Percentiles rank a stretch among this genome's conserved stretches.
Evolutionary conservation across 805 yeast species (phyloP).

Genomic region (Ogataea methanolica): DNA sequence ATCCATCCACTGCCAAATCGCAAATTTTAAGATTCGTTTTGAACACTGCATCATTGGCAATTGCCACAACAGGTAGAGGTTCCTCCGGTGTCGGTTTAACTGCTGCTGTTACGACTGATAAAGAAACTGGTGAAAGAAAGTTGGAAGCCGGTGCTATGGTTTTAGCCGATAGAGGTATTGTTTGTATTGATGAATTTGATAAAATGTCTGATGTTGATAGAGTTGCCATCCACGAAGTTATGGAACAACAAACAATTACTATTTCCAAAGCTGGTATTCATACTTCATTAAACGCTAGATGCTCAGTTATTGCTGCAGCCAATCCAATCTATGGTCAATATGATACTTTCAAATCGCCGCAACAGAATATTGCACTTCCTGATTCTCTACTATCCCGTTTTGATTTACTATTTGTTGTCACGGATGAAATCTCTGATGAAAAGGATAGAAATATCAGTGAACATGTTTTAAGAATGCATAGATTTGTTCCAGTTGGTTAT

Average conservation of each 20-base stretch:
- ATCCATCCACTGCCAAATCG: constrained; percentile 97
- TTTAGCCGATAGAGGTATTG: constrained; percentile 93
- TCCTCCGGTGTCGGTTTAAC: constrained; percentile 99
- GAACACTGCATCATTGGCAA: constrained; percentile 91
- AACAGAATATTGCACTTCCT: constrained; percentile 92
- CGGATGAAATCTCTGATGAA: constrained; percentile 85
- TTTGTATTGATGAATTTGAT: constrained; percentile 98
- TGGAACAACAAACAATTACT: constrained; percentile 99
- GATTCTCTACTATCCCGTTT: constrained; percentile 96
- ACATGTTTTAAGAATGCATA: constrained; percentile 91
- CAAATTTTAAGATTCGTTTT: constrained; percentile 91
- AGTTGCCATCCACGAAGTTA: constrained; percentile 98
- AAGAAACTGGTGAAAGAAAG: constrained; percentile 94
- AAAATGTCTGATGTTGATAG: constrained; percentile 96
- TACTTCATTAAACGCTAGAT: constrained; percentile 92
- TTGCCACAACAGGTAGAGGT: constrained; percentile 98
- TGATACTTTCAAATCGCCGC: constrained; percentile 93
- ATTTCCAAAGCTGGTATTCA: constrained; percentile 98
- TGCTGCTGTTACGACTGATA: constrained; percentile 95
- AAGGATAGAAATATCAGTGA: constrained; percentile 87
- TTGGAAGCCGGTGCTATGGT: constrained; percentile 99
- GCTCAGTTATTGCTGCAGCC: constrained; percentile 97
- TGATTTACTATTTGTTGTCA: constrained; percentile 90
- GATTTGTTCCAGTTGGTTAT: constrained; percentile 82
- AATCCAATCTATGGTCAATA: constrained; percentile 97